Evolutionary conservation across 148 eudicot genomes (phyloP).

Genomic region (Silene conica): DNA sequence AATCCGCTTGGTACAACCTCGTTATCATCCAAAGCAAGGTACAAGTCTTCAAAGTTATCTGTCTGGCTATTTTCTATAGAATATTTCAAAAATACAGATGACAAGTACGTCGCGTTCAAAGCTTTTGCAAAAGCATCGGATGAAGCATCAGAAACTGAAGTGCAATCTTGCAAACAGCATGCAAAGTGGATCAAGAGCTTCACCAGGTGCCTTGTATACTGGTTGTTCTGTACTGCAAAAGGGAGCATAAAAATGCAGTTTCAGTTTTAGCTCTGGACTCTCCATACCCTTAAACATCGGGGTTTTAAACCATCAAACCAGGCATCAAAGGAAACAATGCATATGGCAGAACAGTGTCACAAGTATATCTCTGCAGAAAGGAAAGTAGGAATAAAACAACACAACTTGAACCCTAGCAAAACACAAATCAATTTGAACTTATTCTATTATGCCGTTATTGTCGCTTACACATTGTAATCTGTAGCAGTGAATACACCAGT

Average conservation of each 20-base stretch:
- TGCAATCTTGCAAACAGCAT: constrained; percentile 78
- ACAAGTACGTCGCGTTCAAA: constrained; percentile 68
- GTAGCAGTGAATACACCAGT: too few species aligned
- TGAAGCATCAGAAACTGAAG: constrained; percentile 44
- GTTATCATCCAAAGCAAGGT: constrained; percentile 54
- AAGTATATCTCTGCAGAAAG: too few species aligned
- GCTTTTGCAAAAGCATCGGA: constrained; percentile 60
- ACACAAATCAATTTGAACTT: too few species aligned
- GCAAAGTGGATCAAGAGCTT: constrained; percentile 82
- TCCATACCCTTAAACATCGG: neutral
- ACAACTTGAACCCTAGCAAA: too few species aligned
- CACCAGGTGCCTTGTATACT: constrained; percentile 72
- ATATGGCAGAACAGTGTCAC: neutral
- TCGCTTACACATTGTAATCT: too few species aligned
- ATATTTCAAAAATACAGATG: constrained; percentile 73
- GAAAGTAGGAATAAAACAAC: too few species aligned
- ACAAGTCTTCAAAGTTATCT: constrained; percentile 59
- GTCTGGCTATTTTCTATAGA: constrained; percentile 65
- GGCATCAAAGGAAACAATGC: neutral
- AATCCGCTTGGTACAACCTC: constrained; percentile 56
- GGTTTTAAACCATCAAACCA: neutral
- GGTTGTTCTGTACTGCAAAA: constrained; percentile 73
- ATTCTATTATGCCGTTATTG: too few species aligned
- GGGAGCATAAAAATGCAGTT: neutral
- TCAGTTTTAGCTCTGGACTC: neutral